Evolutionary conservation across 1,284 basidiomycete genomes (phyloP).

Genomic region (Trichosporon inkin): DNA sequence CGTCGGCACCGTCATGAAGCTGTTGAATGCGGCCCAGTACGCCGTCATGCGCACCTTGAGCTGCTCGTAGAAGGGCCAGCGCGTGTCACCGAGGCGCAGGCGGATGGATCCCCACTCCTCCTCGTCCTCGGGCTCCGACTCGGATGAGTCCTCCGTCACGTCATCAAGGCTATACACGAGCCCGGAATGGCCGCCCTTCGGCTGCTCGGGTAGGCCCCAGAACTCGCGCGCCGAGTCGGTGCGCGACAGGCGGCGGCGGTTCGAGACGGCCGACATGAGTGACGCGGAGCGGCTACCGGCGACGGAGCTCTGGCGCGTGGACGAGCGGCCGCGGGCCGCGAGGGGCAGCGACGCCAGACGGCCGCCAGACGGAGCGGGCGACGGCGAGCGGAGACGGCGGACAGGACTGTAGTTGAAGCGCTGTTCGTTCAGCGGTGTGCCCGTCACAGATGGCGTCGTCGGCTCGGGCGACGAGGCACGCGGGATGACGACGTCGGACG

Average conservation of each 20-base stretch:
- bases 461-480: constrained; percentile 33
- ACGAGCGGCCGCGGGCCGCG: constrained; percentile 1
- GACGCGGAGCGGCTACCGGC: neutral
- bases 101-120: constrained; percentile 45
- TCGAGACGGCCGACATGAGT: neutral
- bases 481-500: neutral
- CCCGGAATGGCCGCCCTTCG: constrained; percentile 10
- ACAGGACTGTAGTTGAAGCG: constrained; percentile 25
- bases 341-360: neutral
- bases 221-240: constrained; percentile 48
- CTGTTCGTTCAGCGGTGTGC: constrained; percentile 25
- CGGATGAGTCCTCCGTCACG: constrained; percentile 35
- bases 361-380: neutral
- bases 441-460: constrained; percentile 15
- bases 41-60: neutral
- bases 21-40: constrained; percentile 53
- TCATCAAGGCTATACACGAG: constrained; percentile 24
- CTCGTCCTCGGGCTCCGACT: constrained; percentile 42
- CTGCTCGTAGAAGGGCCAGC: neutral
- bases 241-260: constrained; percentile 21
- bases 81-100: neutral
- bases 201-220: constrained; percentile 48
- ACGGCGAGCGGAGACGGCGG: constrained; percentile 7
- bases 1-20: constrained; percentile 83
- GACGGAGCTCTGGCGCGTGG: neutral